phyloP scores from a whole-genome alignment of 352 stramenopile species.

The Pythium apleroticum region DNA sequence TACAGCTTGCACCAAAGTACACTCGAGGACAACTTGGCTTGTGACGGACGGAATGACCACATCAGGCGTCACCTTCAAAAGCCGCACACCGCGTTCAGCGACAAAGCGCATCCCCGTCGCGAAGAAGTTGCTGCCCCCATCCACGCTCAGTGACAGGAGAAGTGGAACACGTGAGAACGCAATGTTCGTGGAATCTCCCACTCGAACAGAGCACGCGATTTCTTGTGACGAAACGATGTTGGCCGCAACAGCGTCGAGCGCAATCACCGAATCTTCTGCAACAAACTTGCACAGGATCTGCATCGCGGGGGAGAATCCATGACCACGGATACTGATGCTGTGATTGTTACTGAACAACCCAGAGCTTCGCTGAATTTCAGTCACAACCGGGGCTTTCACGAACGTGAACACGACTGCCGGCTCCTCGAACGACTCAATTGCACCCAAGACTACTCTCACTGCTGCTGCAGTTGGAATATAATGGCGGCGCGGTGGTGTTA shows the following conservation, averaged over 20 bases:
- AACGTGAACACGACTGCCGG: constrained; percentile 16
- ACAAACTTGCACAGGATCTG: constrained; percentile 15
- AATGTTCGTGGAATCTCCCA: constrained; percentile 2
- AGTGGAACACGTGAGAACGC: not conserved
- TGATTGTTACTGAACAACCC: constrained; percentile 7
- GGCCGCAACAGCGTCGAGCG: constrained; percentile 1
- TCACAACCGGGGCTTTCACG: constrained; percentile 7
- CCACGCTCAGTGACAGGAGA: constrained; percentile 21
- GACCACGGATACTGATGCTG: constrained; percentile 15
- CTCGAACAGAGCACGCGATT: constrained; percentile 4
- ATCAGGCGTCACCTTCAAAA: constrained; percentile 9
- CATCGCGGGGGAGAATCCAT: constrained; percentile 11
- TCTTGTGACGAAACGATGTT: constrained; percentile 6
- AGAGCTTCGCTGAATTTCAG: constrained; percentile 3
- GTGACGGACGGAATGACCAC: constrained; percentile 22
- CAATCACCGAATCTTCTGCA: not conserved
- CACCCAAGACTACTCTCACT: constrained; percentile 10
- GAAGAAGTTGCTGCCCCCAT: constrained; percentile 21
- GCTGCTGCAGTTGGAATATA: constrained; percentile 7
- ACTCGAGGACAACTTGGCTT: constrained; percentile 3
- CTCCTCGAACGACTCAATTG: constrained; percentile 1
- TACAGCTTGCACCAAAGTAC: not conserved
- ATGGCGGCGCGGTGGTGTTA: constrained; percentile 10
- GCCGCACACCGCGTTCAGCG: constrained; percentile 4
- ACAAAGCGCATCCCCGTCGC: constrained; percentile 14